Percentiles rank a stretch among this genome's conserved stretches.
phyloP scores from a whole-genome alignment of 441 rosid species.

The Iberis amara region DNA sequence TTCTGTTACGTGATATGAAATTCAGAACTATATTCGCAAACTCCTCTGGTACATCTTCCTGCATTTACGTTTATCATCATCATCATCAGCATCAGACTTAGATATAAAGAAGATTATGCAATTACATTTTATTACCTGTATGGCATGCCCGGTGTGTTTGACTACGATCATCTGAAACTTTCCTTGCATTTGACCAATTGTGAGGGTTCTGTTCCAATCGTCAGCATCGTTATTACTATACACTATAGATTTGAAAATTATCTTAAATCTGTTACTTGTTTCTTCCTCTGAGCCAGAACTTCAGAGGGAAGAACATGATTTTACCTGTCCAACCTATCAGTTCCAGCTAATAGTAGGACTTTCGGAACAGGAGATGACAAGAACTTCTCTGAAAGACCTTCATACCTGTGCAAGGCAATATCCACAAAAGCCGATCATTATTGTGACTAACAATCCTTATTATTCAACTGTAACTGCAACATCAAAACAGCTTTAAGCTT shows the following conservation, averaged over 20 bases:
- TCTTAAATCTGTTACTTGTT: not conserved
- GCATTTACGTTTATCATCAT: slow-evolving; percentile 16
- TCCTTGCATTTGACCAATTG: slow-evolving; percentile 99
- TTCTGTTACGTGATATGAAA: slow-evolving; percentile 74
- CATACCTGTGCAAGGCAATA: slow-evolving; percentile 69
- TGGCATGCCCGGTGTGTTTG: slow-evolving; percentile 94
- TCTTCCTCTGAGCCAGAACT: not conserved
- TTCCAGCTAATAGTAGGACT: slow-evolving; percentile 80
- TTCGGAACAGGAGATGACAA: slow-evolving; percentile 81
- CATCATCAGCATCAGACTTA: not conserved
- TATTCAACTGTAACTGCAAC: not conserved
- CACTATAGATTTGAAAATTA: not conserved
- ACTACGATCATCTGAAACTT: slow-evolving; percentile 97
- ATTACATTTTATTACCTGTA: slow-evolving; percentile 49
- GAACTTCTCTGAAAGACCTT: slow-evolving; percentile 87
- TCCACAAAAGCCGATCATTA: not conserved
- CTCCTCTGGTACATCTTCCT: slow-evolving; percentile 95
- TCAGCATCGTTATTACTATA: slow-evolving; percentile 8
- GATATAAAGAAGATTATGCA: not conserved
- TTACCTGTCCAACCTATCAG: slow-evolving; percentile 89
- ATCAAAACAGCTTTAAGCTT: not conserved
- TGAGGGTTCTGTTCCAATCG: slow-evolving; percentile 55
- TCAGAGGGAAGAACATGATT: slow-evolving; percentile 1
- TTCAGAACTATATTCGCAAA: slow-evolving; percentile 57
- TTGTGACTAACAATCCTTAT: not conserved